Base-by-base conservation (phyloP, 768 basidiomycete species). In the Mycena belliarum region DNA sequence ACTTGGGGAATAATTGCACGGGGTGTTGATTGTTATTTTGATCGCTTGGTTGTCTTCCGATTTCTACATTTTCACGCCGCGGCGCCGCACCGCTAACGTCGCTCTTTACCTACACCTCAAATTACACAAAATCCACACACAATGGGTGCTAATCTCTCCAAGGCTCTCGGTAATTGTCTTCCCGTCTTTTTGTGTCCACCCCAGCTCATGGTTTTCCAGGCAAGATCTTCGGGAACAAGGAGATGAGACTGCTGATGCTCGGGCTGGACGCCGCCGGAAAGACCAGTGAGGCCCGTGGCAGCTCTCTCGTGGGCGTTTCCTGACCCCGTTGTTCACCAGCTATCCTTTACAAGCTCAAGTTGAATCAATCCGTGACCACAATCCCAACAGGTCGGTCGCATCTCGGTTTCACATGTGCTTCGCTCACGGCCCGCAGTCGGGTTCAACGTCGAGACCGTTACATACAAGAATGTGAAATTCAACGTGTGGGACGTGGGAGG, bases 361-460 rank as follows among this genome's bases (percentile, higher is more conserved):
- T 98, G 73, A 97, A 98, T 76, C 95, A 98, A 76, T 95, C 93
- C 48, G 96, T 98, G 57, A 98, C 96, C 21, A 98, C 96, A 21
- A 98, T 98, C 69, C 96, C 96, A 58, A 98, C 96, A 57, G 93
- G 93, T 89, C 49, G 52, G 82, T 72, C 38, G n/a, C 49, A 6
- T 14, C 16, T 54, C 37, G 44, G 21, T 33, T 23, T 51, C 18
- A 28, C 24, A 15, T 14, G 12, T 29, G 16, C 38, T 49, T 51
- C 23, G 28, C 28, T 33, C 49, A 47, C 56, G 26, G 12, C 14
- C 4, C 18, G 2, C 66, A 93, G 94, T 97, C 70, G 96, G 96
- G 23, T 98, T 98, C 84, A 98, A 98, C 69, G 96, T 98, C 59
- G 96, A 98, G 76, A 98, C 96, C 4, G 96, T 98, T 51, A 97